Percentiles rank a stretch among this genome's conserved stretches.
Conservation (phyloP, 768 basidiomycete genomes). For the Podaxis mareebaensis region DNA sequence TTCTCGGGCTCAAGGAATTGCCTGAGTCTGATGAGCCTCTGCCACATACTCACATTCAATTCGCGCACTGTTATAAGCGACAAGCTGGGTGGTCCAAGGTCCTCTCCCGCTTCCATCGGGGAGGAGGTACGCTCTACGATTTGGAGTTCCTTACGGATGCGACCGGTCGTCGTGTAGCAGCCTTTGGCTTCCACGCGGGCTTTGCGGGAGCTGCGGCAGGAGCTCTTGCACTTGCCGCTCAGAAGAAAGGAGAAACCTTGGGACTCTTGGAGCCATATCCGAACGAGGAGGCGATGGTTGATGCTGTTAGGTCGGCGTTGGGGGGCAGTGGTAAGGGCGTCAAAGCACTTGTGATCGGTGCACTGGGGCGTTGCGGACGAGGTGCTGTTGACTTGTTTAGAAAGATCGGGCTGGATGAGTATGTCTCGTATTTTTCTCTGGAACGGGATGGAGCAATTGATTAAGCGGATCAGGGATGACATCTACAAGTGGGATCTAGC, state of each 20-base stretch:
- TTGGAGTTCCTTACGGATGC: constrained; percentile 92
- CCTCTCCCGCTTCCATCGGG: constrained; percentile 81
- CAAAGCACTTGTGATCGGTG: constrained; percentile 93
- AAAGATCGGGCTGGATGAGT: constrained; percentile 96
- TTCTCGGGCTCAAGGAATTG: constrained; percentile 98
- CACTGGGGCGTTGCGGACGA: constrained; percentile 90
- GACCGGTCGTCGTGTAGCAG: constrained; percentile 87
- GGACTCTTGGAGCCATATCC: constrained; percentile 76
- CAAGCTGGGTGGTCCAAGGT: constrained; percentile 92
- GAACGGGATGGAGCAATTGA: not conserved
- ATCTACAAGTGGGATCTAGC: constrained; percentile 98
- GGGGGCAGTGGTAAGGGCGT: constrained; percentile 71
- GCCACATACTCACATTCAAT: constrained; percentile 95
- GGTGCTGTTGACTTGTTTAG: constrained; percentile 95
- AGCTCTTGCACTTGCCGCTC: constrained; percentile 75
- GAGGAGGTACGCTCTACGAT: constrained; percentile 88
- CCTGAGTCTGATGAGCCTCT: constrained; percentile 79
- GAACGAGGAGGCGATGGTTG: constrained; percentile 85
- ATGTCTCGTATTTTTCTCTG: constrained; percentile 33
- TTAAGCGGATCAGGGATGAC: constrained; percentile 61
- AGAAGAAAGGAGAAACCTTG: constrained; percentile 58
- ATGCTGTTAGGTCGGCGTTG: constrained; percentile 63
- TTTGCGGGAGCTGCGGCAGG: constrained; percentile 97
- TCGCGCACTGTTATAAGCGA: constrained; percentile 96
- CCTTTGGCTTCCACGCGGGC: constrained; percentile 97